These are phyloP conservation scores for Monosporascus sp. DNA, from an alignment of 2,329 filamentous ascomycete species.

Conservation along the genomic window DNA sequence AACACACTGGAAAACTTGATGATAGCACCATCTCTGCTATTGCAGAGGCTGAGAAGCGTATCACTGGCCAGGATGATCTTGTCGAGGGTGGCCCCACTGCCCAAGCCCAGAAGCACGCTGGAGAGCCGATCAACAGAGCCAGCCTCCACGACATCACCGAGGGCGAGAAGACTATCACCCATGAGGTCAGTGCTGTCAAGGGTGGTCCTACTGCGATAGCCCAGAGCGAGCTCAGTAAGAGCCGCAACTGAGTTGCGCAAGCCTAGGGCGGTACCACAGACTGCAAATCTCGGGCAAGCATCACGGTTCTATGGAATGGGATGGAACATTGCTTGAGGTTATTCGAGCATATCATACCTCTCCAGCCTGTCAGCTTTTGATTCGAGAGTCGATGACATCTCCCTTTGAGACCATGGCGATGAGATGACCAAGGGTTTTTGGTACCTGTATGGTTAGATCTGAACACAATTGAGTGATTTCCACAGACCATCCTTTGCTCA, in stretches of 20 bases:
- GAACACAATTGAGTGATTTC: too few species aligned
- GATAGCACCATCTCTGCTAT: constrained; percentile 32
- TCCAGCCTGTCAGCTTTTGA: background rate
- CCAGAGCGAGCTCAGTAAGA: constrained; percentile 26
- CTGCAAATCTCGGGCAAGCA: background rate
- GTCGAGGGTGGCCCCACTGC: constrained; percentile 33
- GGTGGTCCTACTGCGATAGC: constrained; percentile 34
- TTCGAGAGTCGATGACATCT: too few species aligned
- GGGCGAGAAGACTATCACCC: constrained; percentile 28
- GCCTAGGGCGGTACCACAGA: background rate
- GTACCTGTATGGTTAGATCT: too few species aligned
- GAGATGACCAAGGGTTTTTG: too few species aligned
- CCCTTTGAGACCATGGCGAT: too few species aligned
- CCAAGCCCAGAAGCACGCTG: constrained; percentile 31
- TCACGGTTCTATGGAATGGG: too few species aligned
- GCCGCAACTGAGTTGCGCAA: constrained; percentile 3
- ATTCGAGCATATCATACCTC: background rate
- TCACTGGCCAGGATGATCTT: constrained; percentile 31
- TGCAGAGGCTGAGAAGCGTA: constrained; percentile 32
- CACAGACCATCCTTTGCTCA: too few species aligned
- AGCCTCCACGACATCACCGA: constrained; percentile 34
- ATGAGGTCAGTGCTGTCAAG: constrained; percentile 17
- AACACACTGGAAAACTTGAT: background rate
- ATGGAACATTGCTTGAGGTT: background rate
- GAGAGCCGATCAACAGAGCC: constrained; percentile 22